phyloP scores from a whole-genome alignment of 2,329 filamentous ascomycete genomes.

The Paracorniculantispora psalliotae region DNA sequence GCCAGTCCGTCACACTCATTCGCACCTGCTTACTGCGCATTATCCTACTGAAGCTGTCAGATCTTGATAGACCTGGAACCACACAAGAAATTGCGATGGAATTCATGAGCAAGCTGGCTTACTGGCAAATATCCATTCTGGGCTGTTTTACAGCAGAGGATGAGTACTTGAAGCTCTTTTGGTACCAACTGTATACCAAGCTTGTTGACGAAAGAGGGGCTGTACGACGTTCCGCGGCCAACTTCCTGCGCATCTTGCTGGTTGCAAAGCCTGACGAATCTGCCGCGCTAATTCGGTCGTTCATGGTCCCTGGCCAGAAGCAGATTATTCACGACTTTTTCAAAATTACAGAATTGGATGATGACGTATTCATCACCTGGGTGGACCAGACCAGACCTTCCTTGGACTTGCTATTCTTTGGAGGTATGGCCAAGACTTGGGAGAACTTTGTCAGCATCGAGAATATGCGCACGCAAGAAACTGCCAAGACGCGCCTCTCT shows the following conservation, averaged over 20 bases:
- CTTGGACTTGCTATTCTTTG: constrained; percentile 78
- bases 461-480: constrained; percentile 74
- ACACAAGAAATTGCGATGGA: constrained; percentile 58
- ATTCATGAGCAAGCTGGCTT: constrained; percentile 80
- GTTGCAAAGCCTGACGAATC: constrained; percentile 90
- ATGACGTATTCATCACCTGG: constrained; percentile 83
- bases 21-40: constrained; percentile 73
- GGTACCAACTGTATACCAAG: constrained; percentile 89
- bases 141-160: constrained; percentile 71
- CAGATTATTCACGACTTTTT: constrained; percentile 73
- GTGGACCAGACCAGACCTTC: constrained; percentile 75
- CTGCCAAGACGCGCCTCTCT: constrained; percentile 61
- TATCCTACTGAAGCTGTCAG: constrained; percentile 75
- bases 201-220: constrained; percentile 64
- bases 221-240: constrained; percentile 71
- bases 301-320: constrained; percentile 64
- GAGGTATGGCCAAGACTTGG: constrained; percentile 76
- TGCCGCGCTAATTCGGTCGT: constrained; percentile 65
- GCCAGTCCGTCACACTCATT: constrained; percentile 72
- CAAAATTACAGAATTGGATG: constrained; percentile 81
- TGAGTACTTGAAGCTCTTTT: constrained; percentile 79
- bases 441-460: constrained; percentile 80
- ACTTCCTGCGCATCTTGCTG: constrained; percentile 84
- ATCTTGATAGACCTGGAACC: constrained; percentile 63
- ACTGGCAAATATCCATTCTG: constrained; percentile 92